A percentile compares a stretch with the other conserved stretches of the same genome.
Conservation (phyloP, 139 green algal species). For the Chlamydomonas sp. region DNA sequence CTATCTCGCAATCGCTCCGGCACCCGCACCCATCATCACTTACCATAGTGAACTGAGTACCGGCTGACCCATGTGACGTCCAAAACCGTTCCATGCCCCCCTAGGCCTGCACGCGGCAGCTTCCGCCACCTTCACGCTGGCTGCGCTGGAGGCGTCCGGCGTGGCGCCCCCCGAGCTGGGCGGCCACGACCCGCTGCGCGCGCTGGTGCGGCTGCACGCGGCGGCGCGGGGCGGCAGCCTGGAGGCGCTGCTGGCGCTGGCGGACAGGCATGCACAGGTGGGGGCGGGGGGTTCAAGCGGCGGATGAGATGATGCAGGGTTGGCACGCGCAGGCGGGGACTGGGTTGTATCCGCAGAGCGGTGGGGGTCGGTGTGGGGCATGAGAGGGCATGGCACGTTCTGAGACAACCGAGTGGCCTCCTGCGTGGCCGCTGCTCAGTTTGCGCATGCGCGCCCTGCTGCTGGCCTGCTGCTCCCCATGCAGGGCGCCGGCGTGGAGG, state of each 20-base stretch:
- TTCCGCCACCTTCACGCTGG: constrained; percentile 29
- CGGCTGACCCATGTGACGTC: too few relatives aligned
- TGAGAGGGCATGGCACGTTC: too few relatives aligned
- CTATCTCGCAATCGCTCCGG: too few relatives aligned
- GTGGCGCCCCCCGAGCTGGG: constrained; percentile 18
- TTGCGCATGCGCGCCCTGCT: too few relatives aligned
- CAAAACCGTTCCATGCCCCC: neutral
- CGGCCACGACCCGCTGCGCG: neutral
- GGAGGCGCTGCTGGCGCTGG: constrained; percentile 41
- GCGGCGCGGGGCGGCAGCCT: constrained; percentile 40
- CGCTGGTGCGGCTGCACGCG: constrained; percentile 16
- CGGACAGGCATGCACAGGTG: constrained; percentile 40
- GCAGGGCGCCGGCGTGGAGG: constrained; percentile 33
- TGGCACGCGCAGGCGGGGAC: too few relatives aligned
- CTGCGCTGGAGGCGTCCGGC: constrained; percentile 25
- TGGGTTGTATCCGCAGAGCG: too few relatives aligned
- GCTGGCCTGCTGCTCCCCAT: neutral
- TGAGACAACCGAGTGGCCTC: too few relatives aligned
- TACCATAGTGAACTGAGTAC: too few relatives aligned
- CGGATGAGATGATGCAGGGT: too few relatives aligned
- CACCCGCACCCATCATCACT: too few relatives aligned
- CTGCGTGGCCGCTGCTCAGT: too few relatives aligned
- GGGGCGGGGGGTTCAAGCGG: neutral
- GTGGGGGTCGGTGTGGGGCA: too few relatives aligned
- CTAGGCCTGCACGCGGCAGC: constrained; percentile 13